Conservation (phyloP, 495 filamentous ascomycete species). For the Jackrogersella multiformis region DNA sequence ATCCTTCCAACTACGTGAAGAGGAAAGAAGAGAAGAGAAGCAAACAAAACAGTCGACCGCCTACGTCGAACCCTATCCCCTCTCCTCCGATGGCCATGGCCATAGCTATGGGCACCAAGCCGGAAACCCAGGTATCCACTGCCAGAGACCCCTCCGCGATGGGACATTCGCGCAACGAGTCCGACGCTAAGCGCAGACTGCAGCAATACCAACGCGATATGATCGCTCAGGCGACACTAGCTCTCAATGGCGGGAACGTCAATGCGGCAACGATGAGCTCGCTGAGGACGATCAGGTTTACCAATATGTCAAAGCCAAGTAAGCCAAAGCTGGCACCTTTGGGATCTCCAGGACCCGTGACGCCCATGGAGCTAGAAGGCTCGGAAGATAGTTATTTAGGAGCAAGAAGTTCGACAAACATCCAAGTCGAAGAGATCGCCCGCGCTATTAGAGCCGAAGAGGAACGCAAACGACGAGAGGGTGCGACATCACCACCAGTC, state of each 20-base stretch:
- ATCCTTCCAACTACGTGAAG: slow-evolving; percentile 62
- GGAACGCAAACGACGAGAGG: slow-evolving; percentile 37
- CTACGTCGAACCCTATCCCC: slow-evolving; percentile 27
- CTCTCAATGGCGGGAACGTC: slow-evolving; percentile 52
- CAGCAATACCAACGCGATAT: slow-evolving; percentile 70
- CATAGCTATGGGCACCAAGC: too few species aligned
- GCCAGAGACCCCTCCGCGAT: slow-evolving; percentile 25
- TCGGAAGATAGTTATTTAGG: slow-evolving; percentile 39
- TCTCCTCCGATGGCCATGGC: slow-evolving; percentile 16
- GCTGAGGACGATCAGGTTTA: slow-evolving; percentile 46
- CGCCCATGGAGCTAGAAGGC: slow-evolving; percentile 74
- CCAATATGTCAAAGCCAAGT: slow-evolving; percentile 55
- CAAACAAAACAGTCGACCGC: slow-evolving; percentile 20
- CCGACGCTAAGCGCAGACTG: slow-evolving; percentile 59
- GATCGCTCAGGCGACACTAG: slow-evolving; percentile 62
- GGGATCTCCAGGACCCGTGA: slow-evolving; percentile 80
- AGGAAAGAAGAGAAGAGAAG: slow-evolving; percentile 45
- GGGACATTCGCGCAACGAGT: slow-evolving; percentile 48
- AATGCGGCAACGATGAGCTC: slow-evolving; percentile 39
- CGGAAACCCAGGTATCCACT: slow-evolving; percentile 48
- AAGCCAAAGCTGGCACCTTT: slow-evolving; percentile 74
- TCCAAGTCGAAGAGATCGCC: slow-evolving; percentile 33
- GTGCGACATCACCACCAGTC: slow-evolving; percentile 29
- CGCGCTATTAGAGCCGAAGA: slow-evolving; percentile 39
- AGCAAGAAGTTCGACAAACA: slow-evolving; percentile 20